Evolutionary conservation across 139 green algal species (phyloP).

Genomic region (Eudorina sp.): DNA sequence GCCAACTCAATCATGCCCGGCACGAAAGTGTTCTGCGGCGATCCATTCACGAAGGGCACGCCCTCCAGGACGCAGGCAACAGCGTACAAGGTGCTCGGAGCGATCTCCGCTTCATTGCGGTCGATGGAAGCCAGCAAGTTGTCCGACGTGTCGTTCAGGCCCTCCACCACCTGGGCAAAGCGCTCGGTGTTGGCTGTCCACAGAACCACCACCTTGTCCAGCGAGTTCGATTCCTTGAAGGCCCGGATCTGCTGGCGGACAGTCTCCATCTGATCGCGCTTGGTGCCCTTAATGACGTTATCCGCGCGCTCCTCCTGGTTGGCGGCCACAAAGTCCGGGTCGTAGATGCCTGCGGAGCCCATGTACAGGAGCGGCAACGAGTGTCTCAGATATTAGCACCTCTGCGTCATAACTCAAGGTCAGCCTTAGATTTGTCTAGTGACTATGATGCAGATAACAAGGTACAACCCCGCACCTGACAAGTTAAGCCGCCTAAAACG

Average conservation of each 20-base stretch:
- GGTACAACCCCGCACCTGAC: no score
- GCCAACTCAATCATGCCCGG: conserved; percentile 88
- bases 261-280: conserved; percentile 88
- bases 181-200: conserved; percentile 99
- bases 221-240: conserved; percentile 80
- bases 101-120: conserved; percentile 90
- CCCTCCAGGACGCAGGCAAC: conserved; percentile 93
- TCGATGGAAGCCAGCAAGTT: conserved; percentile 94
- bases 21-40: conserved; percentile 97
- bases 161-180: conserved; percentile 89
- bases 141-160: conserved; percentile 96
- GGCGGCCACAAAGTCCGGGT: conserved; percentile 96
- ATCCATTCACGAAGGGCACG: conserved; percentile 98
- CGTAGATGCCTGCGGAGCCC: conserved; percentile 95
- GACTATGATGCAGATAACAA: no score
- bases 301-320: conserved; percentile 96
- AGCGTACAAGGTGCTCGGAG: conserved; percentile 96
- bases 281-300: conserved; percentile 95
- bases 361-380: no score
- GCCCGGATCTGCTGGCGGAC: conserved; percentile 92
- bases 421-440: no score
- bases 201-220: conserved; percentile 92
- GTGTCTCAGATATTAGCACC: no score
- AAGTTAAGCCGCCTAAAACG: no score
- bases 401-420: no score